Conservation (phyloP, 805 yeast species). For the Kodamaea jinghongensis region DNA sequence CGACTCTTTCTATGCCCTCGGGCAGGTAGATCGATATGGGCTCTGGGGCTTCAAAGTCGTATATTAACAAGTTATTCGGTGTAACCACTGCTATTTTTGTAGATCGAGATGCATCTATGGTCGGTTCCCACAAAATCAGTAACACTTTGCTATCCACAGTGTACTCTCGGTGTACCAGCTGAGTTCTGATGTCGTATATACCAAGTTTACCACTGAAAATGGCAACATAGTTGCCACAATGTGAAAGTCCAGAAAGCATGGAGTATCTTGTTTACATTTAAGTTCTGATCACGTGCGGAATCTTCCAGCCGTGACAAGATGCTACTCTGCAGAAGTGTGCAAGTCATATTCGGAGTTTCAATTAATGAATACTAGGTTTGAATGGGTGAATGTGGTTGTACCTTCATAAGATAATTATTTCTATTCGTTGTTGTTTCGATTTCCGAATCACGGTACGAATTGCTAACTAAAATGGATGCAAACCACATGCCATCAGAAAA, state of each 20-base stretch:
- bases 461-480: too few species aligned
- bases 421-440: too few species aligned
- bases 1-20: conserved; percentile 30
- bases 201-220: conserved; percentile 1
- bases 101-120: conserved; percentile 4
- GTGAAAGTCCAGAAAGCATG: conserved; percentile 13
- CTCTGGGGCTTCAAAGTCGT: conserved; percentile 8
- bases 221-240: conserved; percentile 22
- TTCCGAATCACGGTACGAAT: too few species aligned
- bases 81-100: conserved; percentile 31
- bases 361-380: too few species aligned
- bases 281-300: conserved; percentile 1
- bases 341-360: too few species aligned
- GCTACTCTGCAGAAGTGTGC: too few species aligned
- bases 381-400: too few species aligned
- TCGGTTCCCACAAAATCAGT: conserved; percentile 5
- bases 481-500: too few species aligned
- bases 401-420: too few species aligned
- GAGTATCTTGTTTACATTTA: background rate
- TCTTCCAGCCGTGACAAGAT: too few species aligned
- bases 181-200: conserved; percentile 1
- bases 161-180: background rate
- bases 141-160: background rate
- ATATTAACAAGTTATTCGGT: background rate
- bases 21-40: conserved; percentile 35